These are phyloP conservation scores for Ensete glaucum DNA, from an alignment of 176 grass and related monocot genomes.

Conservation along the genomic window DNA sequence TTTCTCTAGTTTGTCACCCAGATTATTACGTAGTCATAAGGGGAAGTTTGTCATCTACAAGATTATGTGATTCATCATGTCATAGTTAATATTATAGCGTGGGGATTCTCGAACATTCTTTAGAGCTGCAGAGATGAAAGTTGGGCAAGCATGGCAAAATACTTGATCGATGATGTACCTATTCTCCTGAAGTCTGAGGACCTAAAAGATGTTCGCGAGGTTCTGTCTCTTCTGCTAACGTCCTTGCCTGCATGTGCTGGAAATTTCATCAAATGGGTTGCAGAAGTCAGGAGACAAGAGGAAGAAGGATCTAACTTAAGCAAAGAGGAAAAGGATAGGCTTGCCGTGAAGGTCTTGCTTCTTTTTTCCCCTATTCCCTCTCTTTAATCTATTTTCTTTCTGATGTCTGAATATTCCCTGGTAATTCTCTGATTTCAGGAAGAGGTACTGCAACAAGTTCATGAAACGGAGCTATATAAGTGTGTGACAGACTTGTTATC, in stretches of 20 bases:
- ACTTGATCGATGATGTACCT: slow-evolving; percentile 52
- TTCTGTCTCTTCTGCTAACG: slow-evolving; percentile 36
- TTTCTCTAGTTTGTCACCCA: background rate
- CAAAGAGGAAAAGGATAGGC: slow-evolving; percentile 60
- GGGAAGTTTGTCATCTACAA: background rate
- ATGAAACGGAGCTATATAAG: slow-evolving; percentile 45
- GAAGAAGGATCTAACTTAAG: slow-evolving; percentile 44
- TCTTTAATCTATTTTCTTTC: background rate
- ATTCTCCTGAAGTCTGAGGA: slow-evolving; percentile 46
- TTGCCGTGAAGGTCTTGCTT: slow-evolving; percentile 20
- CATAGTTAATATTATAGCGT: slow-evolving; percentile 9
- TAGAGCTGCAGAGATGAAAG: slow-evolving; percentile 64
- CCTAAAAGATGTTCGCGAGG: slow-evolving; percentile 29
- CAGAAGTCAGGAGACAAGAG: slow-evolving; percentile 83
- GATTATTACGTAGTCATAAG: background rate
- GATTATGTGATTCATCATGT: background rate
- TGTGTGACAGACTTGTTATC: slow-evolving; percentile 38
- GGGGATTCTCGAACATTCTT: background rate
- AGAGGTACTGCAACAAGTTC: slow-evolving; percentile 59
- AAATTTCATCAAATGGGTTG: slow-evolving; percentile 77
- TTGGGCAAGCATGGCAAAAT: slow-evolving; percentile 63
- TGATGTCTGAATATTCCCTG: background rate
- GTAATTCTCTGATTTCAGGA: slow-evolving; percentile 30
- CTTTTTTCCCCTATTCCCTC: background rate
- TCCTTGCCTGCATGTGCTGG: slow-evolving; percentile 59